Evolutionary conservation across 2,329 filamentous ascomycete genomes (phyloP).

Genomic region (Fonsecaea nubica): DNA sequence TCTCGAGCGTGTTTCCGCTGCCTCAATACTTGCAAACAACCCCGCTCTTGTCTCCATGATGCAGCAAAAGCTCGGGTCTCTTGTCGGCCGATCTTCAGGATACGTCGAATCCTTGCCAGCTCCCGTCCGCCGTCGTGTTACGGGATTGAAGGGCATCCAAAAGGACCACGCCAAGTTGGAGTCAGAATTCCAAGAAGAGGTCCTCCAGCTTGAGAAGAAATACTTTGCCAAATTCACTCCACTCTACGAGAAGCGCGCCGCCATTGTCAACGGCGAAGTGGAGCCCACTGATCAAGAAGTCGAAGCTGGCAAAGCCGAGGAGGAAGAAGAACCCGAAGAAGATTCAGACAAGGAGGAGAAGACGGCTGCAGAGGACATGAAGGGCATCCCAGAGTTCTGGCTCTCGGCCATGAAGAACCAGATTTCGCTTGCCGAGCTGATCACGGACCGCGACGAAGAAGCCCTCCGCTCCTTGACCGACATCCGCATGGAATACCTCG

Average conservation of each 20-base stretch:
- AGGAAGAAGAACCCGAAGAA: slow-evolving; percentile 68
- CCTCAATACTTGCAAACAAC: slow-evolving; percentile 94
- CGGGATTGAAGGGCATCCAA: slow-evolving; percentile 95
- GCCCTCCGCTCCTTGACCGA: slow-evolving; percentile 89
- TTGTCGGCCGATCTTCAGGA: slow-evolving; percentile 93
- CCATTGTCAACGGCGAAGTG: slow-evolving; percentile 83
- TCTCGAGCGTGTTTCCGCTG: slow-evolving; percentile 82
- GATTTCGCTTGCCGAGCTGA: slow-evolving; percentile 94
- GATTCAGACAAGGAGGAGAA: slow-evolving; percentile 63
- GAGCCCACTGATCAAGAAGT: slow-evolving; percentile 91
- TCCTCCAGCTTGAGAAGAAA: slow-evolving; percentile 98
- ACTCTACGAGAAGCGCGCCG: slow-evolving; percentile 91
- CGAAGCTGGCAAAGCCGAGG: slow-evolving; percentile 80
- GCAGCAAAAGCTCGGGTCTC: slow-evolving; percentile 89
- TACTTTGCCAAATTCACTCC: slow-evolving; percentile 99
- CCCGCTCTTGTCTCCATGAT: slow-evolving; percentile 96
- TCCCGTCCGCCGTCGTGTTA: slow-evolving; percentile 88
- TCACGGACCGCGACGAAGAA: slow-evolving; percentile 94
- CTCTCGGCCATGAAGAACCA: slow-evolving; percentile 99
- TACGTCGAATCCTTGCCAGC: slow-evolving; percentile 96
- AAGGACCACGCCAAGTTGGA: slow-evolving; percentile 99
- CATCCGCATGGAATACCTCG: slow-evolving; percentile 98
- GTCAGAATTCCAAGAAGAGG: slow-evolving; percentile 97
- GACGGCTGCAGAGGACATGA: slow-evolving; percentile 56
- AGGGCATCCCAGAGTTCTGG: slow-evolving; percentile 99